Evolutionary conservation across 352 stramenopile genomes (phyloP).

Genomic region (Sclerospora graminicola): DNA sequence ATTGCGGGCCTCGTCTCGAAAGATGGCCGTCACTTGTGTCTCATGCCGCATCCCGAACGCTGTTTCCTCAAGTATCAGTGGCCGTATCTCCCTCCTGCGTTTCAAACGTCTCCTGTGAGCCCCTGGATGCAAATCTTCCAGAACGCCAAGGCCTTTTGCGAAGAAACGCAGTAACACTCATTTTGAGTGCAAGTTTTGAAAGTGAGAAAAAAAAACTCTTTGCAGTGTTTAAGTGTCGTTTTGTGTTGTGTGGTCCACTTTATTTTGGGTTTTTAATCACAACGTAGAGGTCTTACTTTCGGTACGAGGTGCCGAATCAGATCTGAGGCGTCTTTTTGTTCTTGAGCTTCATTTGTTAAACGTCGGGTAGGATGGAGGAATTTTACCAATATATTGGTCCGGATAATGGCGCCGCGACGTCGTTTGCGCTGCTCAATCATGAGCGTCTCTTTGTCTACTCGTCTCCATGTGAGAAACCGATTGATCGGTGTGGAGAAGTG

Average conservation of each 20-base stretch:
- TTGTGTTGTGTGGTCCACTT: too few species aligned
- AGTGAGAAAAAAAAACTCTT: too few species aligned
- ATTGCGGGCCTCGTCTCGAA: slow-evolving; percentile 95
- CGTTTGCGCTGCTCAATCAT: slow-evolving; percentile 19
- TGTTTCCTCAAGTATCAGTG: slow-evolving; percentile 97
- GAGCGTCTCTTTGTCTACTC: slow-evolving; percentile 58
- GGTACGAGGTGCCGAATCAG: slow-evolving; percentile 1
- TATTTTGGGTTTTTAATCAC: too few species aligned
- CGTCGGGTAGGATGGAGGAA: slow-evolving; percentile 36
- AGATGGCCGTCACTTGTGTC: slow-evolving; percentile 95
- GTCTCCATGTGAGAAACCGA: slow-evolving; percentile 39
- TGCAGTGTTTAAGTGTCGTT: too few species aligned
- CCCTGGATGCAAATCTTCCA: slow-evolving; percentile 98
- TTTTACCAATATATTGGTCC: slow-evolving; percentile 64
- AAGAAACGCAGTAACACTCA: slow-evolving; percentile 32
- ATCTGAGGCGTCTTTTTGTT: slow-evolving; percentile 7
- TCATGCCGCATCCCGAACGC: slow-evolving; percentile 99
- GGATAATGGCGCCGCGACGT: slow-evolving; percentile 8
- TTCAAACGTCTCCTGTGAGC: slow-evolving; percentile 70
- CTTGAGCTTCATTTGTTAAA: slow-evolving; percentile 2
- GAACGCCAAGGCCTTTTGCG: slow-evolving; percentile 96
- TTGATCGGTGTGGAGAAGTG: slow-evolving; percentile 54
- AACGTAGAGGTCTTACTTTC: too few species aligned
- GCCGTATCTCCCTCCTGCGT: slow-evolving; percentile 89
- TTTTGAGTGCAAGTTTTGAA: too few species aligned